Conservation (phyloP, 768 basidiomycete genomes). For the Leccinellum albellum region DNA sequence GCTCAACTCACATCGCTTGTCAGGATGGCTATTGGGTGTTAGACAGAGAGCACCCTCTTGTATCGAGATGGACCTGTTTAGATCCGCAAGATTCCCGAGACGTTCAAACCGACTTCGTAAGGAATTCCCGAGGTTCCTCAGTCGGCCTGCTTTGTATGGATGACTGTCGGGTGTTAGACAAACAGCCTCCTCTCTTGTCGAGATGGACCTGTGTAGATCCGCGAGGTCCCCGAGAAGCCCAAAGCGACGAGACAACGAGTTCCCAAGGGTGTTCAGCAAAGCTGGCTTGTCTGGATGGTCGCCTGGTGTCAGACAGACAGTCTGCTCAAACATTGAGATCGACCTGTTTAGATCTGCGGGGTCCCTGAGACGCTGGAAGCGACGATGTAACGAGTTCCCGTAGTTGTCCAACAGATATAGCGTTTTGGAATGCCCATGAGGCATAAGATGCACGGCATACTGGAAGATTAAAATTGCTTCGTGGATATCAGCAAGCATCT, state of each 20-base stretch:
- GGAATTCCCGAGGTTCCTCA: neutral
- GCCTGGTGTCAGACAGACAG: too few species aligned
- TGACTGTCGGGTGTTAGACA: neutral
- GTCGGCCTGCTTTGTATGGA: neutral
- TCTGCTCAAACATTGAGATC: neutral
- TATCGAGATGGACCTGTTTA: too few species aligned
- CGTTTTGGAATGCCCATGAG: too few species aligned
- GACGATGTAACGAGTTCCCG: neutral
- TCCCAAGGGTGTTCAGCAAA: neutral
- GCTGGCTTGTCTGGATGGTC: neutral
- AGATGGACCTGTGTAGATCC: neutral
- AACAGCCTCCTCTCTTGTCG: neutral
- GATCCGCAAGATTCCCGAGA: neutral
- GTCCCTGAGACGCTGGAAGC: neutral
- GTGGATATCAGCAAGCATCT: too few species aligned
- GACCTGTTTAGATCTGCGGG: neutral
- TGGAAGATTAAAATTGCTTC: too few species aligned
- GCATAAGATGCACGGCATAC: too few species aligned
- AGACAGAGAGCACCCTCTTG: too few species aligned
- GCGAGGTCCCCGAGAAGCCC: neutral
- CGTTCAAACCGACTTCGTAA: neutral
- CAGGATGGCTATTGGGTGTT: too few species aligned
- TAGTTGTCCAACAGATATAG: too few species aligned
- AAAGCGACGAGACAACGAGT: neutral
- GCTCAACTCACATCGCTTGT: too few species aligned